Evolutionary conservation across 352 stramenopile genomes (phyloP), one percentile per base, ranked within the genome.

Genomic region (Albugo laibachii): DNA sequence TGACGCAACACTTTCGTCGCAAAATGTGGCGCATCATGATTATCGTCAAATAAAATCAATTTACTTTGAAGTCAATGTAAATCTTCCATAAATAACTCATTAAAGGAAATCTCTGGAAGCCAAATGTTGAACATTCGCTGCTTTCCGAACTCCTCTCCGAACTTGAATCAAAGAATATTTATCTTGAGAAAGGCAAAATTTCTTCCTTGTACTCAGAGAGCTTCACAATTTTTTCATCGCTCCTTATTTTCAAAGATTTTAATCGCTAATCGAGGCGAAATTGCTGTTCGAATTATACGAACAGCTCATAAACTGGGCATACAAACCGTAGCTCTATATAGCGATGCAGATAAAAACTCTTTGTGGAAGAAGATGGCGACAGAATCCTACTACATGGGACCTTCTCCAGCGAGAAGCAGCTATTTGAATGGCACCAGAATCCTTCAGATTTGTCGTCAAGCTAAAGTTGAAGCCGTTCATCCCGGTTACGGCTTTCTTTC

Each of bases 401-500:
- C 72, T 2, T 68, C 74, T 6, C 60, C 75, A 13, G 65, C 77
- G 8, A 70, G 54, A 40, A 66, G 86, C 56, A 87, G 74, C 57
- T 91, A 91, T 55, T 53, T 91, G 24, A 76, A 81, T 51, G 77
- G 65, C 55, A 47, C 52, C 13, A 83, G 83, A 56, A 91, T 91
- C 50, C 55, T 91, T 11, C 65, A 83, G 6, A 64, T 80, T 53
- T 65, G 56, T 45, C 71, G 74, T 48, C 41, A 62, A 45, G 69
- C 74, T 2, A 67, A 74, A 37, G 72, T 65, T n/a, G 53, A 84
- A 50, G 83, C 83, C 21, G 70, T 95, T 24, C 83, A 95, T 59
- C 83, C 83, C 0, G 83, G 83, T 41, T 95, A 95, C 54, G 83
- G 83, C 36, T 95, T 95, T 50, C 45, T 95, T 31, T 92, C 75